A percentile compares a stretch with the other conserved stretches of the same genome.
phyloP scores from a whole-genome alignment of 1,284 basidiomycete genomes.

The Pascua sp. region DNA sequence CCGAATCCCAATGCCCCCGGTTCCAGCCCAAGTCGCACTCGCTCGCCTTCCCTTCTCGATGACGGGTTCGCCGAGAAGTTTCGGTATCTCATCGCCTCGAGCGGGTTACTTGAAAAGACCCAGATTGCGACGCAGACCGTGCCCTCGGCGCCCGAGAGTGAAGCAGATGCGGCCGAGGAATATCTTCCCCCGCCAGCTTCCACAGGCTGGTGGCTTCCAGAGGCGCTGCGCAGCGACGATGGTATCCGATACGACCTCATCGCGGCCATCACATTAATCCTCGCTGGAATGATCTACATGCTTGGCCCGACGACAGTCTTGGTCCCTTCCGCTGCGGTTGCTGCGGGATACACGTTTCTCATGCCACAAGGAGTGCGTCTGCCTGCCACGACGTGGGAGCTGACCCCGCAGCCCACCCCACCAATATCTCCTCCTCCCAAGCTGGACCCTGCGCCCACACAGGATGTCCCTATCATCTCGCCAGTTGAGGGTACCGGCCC shows the following conservation, averaged over 20 bases:
- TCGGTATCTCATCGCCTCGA: conserved; percentile 42
- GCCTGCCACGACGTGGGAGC: not conserved
- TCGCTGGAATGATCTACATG: not conserved
- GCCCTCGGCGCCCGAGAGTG: not conserved
- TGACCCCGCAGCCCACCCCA: not conserved
- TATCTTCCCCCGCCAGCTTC: not conserved
- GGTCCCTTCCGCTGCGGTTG: not conserved
- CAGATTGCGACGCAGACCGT: conserved; percentile 1
- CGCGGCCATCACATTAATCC: not conserved
- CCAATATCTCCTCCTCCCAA: not conserved
- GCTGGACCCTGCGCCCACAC: not conserved
- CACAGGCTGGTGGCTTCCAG: not conserved
- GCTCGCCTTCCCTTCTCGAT: not conserved
- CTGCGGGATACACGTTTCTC: not conserved
- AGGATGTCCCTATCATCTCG: not conserved
- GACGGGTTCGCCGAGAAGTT: conserved; percentile 39
- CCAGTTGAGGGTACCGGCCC: too few relatives aligned
- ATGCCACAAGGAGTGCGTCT: not conserved
- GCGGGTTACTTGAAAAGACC: conserved; percentile 35
- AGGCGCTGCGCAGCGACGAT: not conserved
- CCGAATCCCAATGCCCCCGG: too few relatives aligned
- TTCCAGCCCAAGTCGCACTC: too few relatives aligned
- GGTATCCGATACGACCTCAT: conserved; percentile 2
- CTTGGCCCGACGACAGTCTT: not conserved
- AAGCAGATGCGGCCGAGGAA: not conserved